phyloP scores from a whole-genome alignment of 2,329 filamentous ascomycete species.

The Aspergillus melleus region DNA sequence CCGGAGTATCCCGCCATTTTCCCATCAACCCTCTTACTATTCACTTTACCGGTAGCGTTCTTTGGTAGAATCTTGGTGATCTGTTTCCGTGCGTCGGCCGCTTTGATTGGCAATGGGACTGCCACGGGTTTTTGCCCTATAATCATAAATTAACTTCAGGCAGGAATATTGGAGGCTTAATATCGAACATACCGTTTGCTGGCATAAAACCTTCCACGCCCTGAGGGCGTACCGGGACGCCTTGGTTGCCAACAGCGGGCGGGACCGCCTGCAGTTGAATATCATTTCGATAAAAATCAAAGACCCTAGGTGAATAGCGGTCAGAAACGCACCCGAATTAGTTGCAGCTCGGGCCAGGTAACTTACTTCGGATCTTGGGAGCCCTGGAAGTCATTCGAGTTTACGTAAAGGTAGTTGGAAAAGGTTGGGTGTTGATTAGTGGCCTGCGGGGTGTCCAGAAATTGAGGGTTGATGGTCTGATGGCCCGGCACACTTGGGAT shows the following conservation, averaged over 20 bases:
- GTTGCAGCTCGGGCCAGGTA: neutral
- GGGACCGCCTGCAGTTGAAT: conserved; percentile 24
- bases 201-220: conserved; percentile 6
- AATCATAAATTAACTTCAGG: neutral
- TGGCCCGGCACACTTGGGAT: conserved; percentile 26
- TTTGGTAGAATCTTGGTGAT: conserved; percentile 25
- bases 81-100: conserved; percentile 18
- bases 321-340: neutral
- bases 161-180: neutral
- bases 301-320: conserved; percentile 15
- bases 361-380: conserved; percentile 30
- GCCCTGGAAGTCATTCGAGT: conserved; percentile 27
- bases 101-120: conserved; percentile 14
- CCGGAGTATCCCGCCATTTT: conserved; percentile 44
- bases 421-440: conserved; percentile 19
- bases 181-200: conserved; percentile 15
- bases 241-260: conserved; percentile 2
- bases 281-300: conserved; percentile 30
- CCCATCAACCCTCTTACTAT: conserved; percentile 24
- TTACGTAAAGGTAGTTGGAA: conserved; percentile 31
- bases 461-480: conserved; percentile 43
- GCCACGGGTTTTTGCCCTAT: conserved; percentile 16
- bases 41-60: conserved; percentile 23
- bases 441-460: conserved; percentile 33
- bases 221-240: conserved; percentile 1